Evolutionary conservation across 2,329 filamentous ascomycete species (phyloP).

Genomic region (Colletotrichum spinosum): DNA sequence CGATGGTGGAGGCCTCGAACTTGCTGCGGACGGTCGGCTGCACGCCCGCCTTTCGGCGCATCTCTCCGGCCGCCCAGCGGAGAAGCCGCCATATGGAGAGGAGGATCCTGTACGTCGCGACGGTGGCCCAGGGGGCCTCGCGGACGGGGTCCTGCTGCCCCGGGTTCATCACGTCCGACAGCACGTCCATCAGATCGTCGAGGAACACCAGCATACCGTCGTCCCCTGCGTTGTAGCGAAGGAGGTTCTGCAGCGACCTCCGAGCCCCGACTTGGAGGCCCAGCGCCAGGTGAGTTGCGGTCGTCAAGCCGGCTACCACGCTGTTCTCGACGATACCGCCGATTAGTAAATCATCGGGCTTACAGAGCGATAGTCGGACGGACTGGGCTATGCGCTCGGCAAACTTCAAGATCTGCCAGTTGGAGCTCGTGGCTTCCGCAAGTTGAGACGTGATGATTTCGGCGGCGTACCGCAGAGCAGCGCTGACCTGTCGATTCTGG

Average conservation of each 20-base stretch:
- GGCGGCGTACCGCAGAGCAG: constrained; percentile 41
- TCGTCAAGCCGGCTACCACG: constrained; percentile 46
- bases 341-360: constrained; percentile 48
- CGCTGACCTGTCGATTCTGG: constrained; percentile 45
- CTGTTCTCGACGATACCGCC: constrained; percentile 49
- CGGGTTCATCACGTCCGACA: constrained; percentile 34
- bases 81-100: constrained; percentile 46
- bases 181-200: constrained; percentile 42
- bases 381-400: constrained; percentile 43
- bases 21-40: constrained; percentile 38
- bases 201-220: constrained; percentile 44
- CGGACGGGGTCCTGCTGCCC: constrained; percentile 30
- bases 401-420: constrained; percentile 43
- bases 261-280: constrained; percentile 43
- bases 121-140: constrained; percentile 47
- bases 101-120: constrained; percentile 44
- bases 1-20: constrained; percentile 41
- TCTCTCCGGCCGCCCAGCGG: constrained; percentile 42
- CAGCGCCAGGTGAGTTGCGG: constrained; percentile 44
- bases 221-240: constrained; percentile 41
- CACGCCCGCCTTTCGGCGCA: constrained; percentile 38
- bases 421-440: constrained; percentile 11
- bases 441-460: constrained; percentile 36
- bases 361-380: constrained; percentile 45
- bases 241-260: constrained; percentile 42